Conservation (phyloP, 805 yeast species). For the Torulaspora microellipsoides region DNA sequence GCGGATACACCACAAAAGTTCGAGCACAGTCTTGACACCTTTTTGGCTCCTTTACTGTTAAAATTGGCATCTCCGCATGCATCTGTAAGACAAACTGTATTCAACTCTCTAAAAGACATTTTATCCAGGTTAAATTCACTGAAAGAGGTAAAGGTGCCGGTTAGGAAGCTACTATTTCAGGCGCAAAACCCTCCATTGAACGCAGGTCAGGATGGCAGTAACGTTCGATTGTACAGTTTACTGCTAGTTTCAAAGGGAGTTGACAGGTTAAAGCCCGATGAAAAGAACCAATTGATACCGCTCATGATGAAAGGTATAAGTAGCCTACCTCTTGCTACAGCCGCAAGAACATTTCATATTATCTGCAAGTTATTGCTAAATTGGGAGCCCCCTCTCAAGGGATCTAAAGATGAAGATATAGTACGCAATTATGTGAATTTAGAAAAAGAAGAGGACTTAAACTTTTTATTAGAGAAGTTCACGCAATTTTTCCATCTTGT, state of each 20-base stretch:
- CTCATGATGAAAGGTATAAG: constrained; percentile 45
- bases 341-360: constrained; percentile 59
- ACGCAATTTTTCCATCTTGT: constrained; percentile 54
- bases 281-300: constrained; percentile 42
- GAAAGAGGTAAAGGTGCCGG: constrained; percentile 55
- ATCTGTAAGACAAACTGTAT: constrained; percentile 61
- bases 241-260: constrained; percentile 65
- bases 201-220: constrained; percentile 39
- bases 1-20: constrained; percentile 65
- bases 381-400: constrained; percentile 49
- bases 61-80: constrained; percentile 70
- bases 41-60: constrained; percentile 70
- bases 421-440: constrained; percentile 37
- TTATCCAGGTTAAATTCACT: constrained; percentile 62
- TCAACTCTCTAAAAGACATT: constrained; percentile 61
- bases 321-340: constrained; percentile 31
- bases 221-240: constrained; percentile 58
- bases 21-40: constrained; percentile 53
- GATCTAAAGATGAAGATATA: constrained; percentile 39
- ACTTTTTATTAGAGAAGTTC: constrained; percentile 44
- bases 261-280: constrained; percentile 45
- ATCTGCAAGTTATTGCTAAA: constrained; percentile 48
- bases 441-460: constrained; percentile 38
- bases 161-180: constrained; percentile 56
- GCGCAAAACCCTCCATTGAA: constrained; percentile 51